These are phyloP conservation scores for Stemphylium vesicarium DNA, from an alignment of 2,329 filamentous ascomycete genomes.

Conservation along the genomic window DNA sequence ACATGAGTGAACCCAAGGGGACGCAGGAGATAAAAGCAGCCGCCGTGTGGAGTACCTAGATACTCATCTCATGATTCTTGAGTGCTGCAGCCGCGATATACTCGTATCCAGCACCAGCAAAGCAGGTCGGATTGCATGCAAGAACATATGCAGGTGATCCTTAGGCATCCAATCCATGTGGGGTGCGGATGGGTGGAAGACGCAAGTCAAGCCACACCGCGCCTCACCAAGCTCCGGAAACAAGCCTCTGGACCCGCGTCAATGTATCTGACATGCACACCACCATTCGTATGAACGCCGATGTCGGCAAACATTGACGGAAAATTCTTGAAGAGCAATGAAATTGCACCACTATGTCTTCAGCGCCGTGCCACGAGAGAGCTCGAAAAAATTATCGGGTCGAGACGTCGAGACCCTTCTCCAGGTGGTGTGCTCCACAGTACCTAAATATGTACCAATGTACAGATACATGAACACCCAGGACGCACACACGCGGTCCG, in stretches of 20 bases:
- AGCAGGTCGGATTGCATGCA: background rate
- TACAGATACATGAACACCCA: too few species aligned
- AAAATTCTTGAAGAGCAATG: too few species aligned
- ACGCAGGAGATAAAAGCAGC: background rate
- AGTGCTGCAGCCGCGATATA: background rate
- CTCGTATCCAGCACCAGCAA: background rate
- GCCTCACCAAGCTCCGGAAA: background rate
- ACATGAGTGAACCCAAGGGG: too few species aligned
- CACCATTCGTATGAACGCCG: too few species aligned
- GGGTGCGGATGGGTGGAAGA: background rate
- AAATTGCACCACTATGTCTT: too few species aligned
- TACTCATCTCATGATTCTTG: background rate
- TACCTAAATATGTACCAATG: too few species aligned
- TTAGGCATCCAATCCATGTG: background rate
- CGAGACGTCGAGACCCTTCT: too few species aligned
- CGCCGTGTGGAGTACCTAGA: background rate
- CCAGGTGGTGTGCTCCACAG: too few species aligned
- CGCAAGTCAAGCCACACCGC: background rate
- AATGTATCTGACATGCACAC: background rate
- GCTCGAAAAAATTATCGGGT: too few species aligned
- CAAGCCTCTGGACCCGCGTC: background rate
- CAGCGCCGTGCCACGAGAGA: too few species aligned
- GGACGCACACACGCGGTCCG: too few species aligned
- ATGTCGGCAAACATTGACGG: too few species aligned
- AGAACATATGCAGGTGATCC: background rate